These are phyloP conservation scores for Breynia disticha DNA, from an alignment of 441 rosid genomes.

Conservation along the genomic window DNA sequence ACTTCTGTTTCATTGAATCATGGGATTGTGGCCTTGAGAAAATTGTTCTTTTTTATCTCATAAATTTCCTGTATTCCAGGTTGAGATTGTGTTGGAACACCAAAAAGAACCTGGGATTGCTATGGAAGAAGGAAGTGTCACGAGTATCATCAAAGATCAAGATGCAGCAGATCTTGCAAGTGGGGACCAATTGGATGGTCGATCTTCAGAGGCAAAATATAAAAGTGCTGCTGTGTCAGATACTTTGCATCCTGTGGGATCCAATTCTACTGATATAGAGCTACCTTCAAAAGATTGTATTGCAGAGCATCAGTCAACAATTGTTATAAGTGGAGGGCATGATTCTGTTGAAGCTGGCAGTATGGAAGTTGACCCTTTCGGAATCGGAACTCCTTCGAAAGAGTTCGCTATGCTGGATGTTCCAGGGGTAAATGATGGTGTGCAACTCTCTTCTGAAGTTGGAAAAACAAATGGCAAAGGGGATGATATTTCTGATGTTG, in stretches of 20 bases:
- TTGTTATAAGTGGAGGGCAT: background rate
- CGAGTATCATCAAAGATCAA: no score
- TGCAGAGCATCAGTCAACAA: conserved; percentile 9
- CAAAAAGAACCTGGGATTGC: no score
- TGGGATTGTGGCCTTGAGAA: no score
- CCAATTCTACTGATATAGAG: conserved; percentile 16
- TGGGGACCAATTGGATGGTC: conserved; percentile 10
- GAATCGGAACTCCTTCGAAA: background rate
- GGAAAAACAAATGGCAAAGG: background rate
- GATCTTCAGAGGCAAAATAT: conserved; percentile 4
- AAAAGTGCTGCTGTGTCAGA: conserved; percentile 5
- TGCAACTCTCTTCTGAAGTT: background rate
- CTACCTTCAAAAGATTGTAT: conserved; percentile 11
- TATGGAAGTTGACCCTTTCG: background rate
- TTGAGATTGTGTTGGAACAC: no score
- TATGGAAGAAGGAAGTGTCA: no score
- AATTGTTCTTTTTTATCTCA: no score
- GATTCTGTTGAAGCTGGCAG: background rate
- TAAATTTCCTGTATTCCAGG: no score
- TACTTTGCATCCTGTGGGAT: conserved; percentile 13
- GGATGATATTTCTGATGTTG: background rate
- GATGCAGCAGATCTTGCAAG: no score
- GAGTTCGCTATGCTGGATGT: background rate
- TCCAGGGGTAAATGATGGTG: background rate
- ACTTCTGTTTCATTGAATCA: no score